These are phyloP conservation scores for Castanospermum australe DNA, from an alignment of 306 rosid species.

Conservation along the genomic window DNA sequence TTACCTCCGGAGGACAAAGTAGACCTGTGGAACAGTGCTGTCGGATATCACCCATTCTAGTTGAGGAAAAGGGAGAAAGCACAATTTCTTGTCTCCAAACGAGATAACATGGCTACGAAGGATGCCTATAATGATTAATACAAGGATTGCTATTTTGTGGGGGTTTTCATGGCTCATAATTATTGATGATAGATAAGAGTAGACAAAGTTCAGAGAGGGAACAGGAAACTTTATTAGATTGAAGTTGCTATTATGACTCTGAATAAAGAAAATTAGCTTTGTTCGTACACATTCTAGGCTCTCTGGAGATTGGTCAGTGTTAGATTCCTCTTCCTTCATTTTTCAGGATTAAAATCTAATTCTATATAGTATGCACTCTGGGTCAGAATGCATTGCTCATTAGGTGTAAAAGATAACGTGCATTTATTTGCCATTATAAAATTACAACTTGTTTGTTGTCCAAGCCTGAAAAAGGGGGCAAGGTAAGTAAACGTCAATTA, in stretches of 20 bases:
- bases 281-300: conserved; percentile 23
- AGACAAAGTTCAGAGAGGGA: neutral
- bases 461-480: neutral
- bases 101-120: conserved; percentile 15
- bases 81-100: conserved; percentile 34
- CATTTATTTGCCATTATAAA: neutral
- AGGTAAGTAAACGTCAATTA: neutral
- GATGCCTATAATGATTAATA: conserved; percentile 38
- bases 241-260: conserved; percentile 24
- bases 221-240: conserved; percentile 4
- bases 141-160: conserved; percentile 29
- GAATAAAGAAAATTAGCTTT: conserved; percentile 14
- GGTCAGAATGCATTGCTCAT: conserved; percentile 19
- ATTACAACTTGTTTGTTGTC: neutral
- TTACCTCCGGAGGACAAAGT: neutral
- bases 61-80: conserved; percentile 7
- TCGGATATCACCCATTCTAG: conserved; percentile 24
- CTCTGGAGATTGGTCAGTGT: conserved; percentile 7
- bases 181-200: conserved; percentile 19
- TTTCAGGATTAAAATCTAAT: neutral
- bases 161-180: conserved; percentile 5
- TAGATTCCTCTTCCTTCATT: conserved; percentile 18
- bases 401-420: neutral
- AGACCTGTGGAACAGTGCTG: conserved; percentile 24
- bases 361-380: neutral